Evolutionary conservation across 2,329 filamentous ascomycete genomes (phyloP).

Genomic region (Stachybotrys chlorohalonatus): DNA sequence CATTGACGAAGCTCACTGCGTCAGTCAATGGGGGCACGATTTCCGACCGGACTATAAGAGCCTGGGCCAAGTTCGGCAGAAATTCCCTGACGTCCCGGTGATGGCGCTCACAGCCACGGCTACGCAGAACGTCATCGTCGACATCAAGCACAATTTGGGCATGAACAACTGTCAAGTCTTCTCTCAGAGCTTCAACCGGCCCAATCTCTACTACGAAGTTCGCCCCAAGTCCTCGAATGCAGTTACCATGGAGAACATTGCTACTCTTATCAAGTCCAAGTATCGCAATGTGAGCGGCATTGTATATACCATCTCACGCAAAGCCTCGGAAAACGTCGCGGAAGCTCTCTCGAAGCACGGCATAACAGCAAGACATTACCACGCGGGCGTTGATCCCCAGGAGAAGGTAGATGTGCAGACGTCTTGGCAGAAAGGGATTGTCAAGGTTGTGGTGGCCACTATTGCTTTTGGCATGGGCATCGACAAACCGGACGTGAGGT

Average conservation of each 20-base stretch:
- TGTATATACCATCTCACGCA: conserved; percentile 83
- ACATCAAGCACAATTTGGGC: conserved; percentile 84
- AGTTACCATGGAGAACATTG: conserved; percentile 36
- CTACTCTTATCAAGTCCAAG: conserved; percentile 57
- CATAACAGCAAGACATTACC: conserved; percentile 76
- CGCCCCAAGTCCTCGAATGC: conserved; percentile 57
- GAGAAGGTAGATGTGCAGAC: conserved; percentile 66
- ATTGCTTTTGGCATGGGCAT: conserved; percentile 99
- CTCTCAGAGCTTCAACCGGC: conserved; percentile 92
- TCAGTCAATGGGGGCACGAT: conserved; percentile 98
- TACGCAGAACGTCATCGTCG: conserved; percentile 83
- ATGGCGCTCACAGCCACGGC: conserved; percentile 96
- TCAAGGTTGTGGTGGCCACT: conserved; percentile 90
- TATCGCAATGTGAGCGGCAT: conserved; percentile 75
- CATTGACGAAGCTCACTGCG: conserved; percentile 98
- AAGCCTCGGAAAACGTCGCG: conserved; percentile 74
- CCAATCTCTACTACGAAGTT: conserved; percentile 87
- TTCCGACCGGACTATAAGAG: conserved; percentile 94
- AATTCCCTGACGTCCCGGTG: conserved; percentile 72
- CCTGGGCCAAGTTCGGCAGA: conserved; percentile 62
- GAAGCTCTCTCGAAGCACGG: conserved; percentile 52
- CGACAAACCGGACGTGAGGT: conserved; percentile 92
- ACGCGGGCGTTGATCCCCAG: conserved; percentile 63
- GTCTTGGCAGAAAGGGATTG: conserved; percentile 70
- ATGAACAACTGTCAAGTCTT: conserved; percentile 74